A percentile compares a stretch with the other conserved stretches of the same genome.
Conservation (phyloP, 2,329 filamentous ascomycete species). For the Trichoderma afroharzianum region DNA sequence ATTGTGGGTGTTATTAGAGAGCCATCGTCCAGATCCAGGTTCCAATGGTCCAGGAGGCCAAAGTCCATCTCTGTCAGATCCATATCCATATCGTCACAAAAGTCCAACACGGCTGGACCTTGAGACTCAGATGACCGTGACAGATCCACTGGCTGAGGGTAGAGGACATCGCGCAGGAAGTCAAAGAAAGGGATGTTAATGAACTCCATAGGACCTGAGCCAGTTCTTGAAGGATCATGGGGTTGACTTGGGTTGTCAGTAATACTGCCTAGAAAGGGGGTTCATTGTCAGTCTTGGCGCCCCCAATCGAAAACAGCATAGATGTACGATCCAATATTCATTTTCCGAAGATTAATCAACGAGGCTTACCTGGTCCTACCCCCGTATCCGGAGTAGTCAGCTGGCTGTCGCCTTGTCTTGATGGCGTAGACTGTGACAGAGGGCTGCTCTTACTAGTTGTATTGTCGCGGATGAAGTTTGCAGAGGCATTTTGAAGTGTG, state of each 20-base stretch:
- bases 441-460: constrained; percentile 27
- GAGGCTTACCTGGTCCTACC: constrained; percentile 28
- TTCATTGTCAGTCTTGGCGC: constrained; percentile 1
- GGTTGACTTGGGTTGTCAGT: constrained; percentile 11
- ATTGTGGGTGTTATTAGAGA: background rate
- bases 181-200: constrained; percentile 44
- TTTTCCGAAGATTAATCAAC: background rate
- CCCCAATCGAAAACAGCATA: background rate
- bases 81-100: constrained; percentile 47
- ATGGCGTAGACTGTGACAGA: constrained; percentile 23
- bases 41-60: constrained; percentile 48
- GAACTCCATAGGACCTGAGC: constrained; percentile 26
- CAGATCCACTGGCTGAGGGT: constrained; percentile 40
- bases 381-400: constrained; percentile 34
- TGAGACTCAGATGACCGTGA: constrained; percentile 38
- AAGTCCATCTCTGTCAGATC: constrained; percentile 53
- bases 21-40: constrained; percentile 32
- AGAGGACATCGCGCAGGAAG: constrained; percentile 50
- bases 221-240: constrained; percentile 8
- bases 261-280: constrained; percentile 12
- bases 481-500: constrained; percentile 20
- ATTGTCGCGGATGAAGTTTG: constrained; percentile 21
- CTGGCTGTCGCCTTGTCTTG: constrained; percentile 33
- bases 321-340: background rate
- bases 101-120: constrained; percentile 45